Base-by-base conservation (phyloP, 192 early-diverging fungal species). In the Coemansia sp. region DNA sequence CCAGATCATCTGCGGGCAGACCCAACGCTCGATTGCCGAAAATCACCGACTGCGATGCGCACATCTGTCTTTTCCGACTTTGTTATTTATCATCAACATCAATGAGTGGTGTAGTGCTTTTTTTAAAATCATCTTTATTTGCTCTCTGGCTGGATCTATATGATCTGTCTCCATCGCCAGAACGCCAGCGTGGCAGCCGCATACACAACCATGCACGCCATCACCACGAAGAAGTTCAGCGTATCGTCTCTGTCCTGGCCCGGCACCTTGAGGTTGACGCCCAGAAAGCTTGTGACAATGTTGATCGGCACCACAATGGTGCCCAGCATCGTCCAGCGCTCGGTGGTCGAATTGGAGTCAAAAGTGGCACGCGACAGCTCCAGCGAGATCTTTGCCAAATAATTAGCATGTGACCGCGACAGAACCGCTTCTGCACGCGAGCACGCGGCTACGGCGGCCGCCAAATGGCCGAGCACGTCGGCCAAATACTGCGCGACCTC, bases 311-410 rank as follows among this genome's bases (percentile, higher is more conserved):
- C 76, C 1, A 83, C 81, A 14, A 78, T 83, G 28, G 69, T 74
- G 5, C 81, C 81, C 58, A 83, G 75, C 81, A 83, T 71, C 55
- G 81, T 75, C 81, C 81, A 83, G 11, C 81, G 65, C 68, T 83
- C 81, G 8, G 81, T 75, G 3, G 75, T 83, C 18, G 72, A 17
- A 59, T 78, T 83, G 3, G 81, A 71, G 45, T 83, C 72, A 41
- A 72, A 68, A 11, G 75, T 72, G 8, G 81, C 75, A 8, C 75
- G 68, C 37, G 75, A 70, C 55, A 92, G 87, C 71, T 91, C 91
- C n/a, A 92, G 85, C 2, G 90, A 91, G 67, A 92, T 90, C 54
- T 90, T 87, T 5, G 92, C 91, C 15, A 92, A 64, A 38, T 93
- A 92, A 70, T 92, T 92, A 17, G 89, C 86, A 61, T 93, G 90